Base-by-base conservation (phyloP, 768 basidiomycete genomes). In the Lactarius sanguifluus region DNA sequence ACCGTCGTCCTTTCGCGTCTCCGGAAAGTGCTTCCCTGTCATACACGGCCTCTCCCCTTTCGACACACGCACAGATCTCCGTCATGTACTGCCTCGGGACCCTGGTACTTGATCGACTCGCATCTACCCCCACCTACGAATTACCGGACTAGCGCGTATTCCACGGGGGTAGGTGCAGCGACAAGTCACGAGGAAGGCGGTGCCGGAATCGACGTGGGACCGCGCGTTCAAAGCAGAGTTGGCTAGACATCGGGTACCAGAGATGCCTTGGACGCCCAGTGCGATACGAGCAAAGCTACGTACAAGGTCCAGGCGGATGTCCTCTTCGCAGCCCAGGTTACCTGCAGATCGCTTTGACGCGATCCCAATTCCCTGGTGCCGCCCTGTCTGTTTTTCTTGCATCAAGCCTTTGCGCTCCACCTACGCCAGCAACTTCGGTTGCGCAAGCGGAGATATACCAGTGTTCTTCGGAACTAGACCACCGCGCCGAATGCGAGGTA, bases 41-140 rank as follows among this genome's bases (percentile, higher is more conserved):
- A 45, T 25, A 67, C 40, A 66, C 23, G 40, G 30, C 30, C 30
- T 32, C 58, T 28, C 40, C 2, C 43, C 47, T 56, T 36, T 30
- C 25, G 50, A 30, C 43, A 43, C 61, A 57, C 60, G 25, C 15
- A 67, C 65, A 62, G 65, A 59, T 63, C 50, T 30, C 65, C 58
- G 34, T 63, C 61, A 28, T 61, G 68, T 50, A 23, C 65, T 36
- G 61, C 68, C 68, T 69, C 56, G 65, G 68, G 68, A 69, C 56
- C 68, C 61, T 67, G 50, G 58, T 52, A 12, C 65, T 55, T 25
- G 43, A 45, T 59, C 50, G 52, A 43, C 40, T 57, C 57, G 28
- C 28, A 54, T 36, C 66, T 47, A 25, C 43, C 43, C 8, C n/a
- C 57, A 63, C 58, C 41, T 54, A 45, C 58, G 43, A 58, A 63